Conservation (phyloP, 179 eudicot species). For the Silene vulgaris region DNA sequence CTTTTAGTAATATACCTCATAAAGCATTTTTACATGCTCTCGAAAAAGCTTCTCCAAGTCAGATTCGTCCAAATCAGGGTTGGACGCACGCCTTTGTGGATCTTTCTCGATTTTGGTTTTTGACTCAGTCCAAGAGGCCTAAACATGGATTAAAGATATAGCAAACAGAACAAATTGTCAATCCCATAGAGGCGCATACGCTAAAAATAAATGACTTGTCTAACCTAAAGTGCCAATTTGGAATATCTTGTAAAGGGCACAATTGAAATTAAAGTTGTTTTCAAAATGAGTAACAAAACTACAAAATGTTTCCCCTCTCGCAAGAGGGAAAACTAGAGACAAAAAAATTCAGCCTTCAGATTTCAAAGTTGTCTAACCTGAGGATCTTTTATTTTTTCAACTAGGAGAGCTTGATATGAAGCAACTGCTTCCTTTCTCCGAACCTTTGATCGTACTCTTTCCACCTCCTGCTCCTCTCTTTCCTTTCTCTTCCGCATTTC, state of each 20-base stretch:
- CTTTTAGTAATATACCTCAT: constrained; percentile 58
- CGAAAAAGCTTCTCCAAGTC: constrained; percentile 90
- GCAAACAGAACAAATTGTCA: neutral
- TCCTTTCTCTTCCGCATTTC: constrained; percentile 85
- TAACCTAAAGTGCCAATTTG: neutral
- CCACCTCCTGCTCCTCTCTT: constrained; percentile 97
- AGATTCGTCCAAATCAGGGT: constrained; percentile 72
- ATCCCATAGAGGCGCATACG: neutral
- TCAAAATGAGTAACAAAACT: neutral
- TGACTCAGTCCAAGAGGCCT: constrained; percentile 97
- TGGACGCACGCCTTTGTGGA: constrained; percentile 87
- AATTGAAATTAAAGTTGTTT: neutral
- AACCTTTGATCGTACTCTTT: constrained; percentile 84
- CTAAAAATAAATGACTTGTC: neutral
- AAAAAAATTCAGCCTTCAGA: neutral
- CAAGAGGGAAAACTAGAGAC: neutral
- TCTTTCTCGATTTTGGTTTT: constrained; percentile 85
- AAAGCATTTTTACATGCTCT: constrained; percentile 73
- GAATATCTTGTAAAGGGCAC: neutral
- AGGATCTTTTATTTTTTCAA: constrained; percentile 85
- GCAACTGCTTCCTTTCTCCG: constrained; percentile 87
- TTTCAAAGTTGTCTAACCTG: constrained; percentile 35
- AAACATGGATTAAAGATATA: constrained; percentile 11
- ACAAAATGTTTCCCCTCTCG: neutral
- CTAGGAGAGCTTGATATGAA: constrained; percentile 90